Base-by-base conservation (phyloP, 768 basidiomycete genomes). In the Candolleomyces aberdarensis region DNA sequence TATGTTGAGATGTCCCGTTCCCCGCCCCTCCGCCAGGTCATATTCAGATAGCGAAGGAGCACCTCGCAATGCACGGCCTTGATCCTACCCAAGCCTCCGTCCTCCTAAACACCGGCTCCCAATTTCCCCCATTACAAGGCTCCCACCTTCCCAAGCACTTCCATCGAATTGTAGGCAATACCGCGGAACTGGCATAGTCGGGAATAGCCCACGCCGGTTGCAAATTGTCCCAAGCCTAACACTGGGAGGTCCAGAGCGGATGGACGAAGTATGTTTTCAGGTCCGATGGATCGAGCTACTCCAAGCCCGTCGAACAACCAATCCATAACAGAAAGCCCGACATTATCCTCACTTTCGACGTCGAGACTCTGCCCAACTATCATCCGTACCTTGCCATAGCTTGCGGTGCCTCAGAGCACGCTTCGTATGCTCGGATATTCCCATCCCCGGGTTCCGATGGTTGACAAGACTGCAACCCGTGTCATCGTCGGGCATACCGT, bases 391-490 rank as follows among this genome's bases (percentile, higher is more conserved):
- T 96, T 14, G 77, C 98, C 69, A 89, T 98, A 79, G 96, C 97
- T 0, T 89, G 87, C 62, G 96, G 96, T 3, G 91, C 85, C 1
- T 88, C 94, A 5, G 79, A 82, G 22, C 86, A 85, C 53, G 89
- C 86, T 1, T 98, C 97, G 96, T 99, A 98, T 69, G 85, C 85
- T 3, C 98, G 97, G 96, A 85, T 97, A 63, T 95, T 92, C 0
- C 97, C 97, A 0, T 26, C 26, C n/a, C 36, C 78, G 96, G 57
- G 85, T 96, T 55, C 87, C 93, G 0, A 62, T 96, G 2, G 91
- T 92, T 1, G 74, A 81, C 56, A 72, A 84, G 10, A 62, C 70
- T 13, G 64, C 71, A 0, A 78, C 88, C 0, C 83, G 87, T 14
- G 70, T 98, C 32, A 77, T 98, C 26, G 87, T 98, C 31, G 96